Conservation (phyloP, 2,329 filamentous ascomycete species). For the Colletotrichum tropicale region DNA sequence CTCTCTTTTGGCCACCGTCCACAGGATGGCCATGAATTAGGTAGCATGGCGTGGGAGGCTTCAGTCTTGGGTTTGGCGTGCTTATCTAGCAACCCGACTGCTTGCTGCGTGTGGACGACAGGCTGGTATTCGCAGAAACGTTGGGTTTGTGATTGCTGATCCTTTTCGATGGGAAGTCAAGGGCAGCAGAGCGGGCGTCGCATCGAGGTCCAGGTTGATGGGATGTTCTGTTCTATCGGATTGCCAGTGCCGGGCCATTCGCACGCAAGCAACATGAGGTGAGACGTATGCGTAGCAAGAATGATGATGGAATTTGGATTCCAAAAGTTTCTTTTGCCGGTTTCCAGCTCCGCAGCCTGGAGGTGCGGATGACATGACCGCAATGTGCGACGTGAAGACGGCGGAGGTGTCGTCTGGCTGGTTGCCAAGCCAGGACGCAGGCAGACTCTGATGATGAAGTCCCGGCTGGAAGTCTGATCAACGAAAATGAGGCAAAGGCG, state of each 20-base stretch:
- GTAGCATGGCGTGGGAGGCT: neutral
- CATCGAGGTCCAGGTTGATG: neutral
- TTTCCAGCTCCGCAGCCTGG: neutral
- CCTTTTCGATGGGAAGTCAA: neutral
- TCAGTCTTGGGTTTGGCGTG: neutral
- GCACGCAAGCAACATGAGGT: neutral
- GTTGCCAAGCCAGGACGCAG: neutral
- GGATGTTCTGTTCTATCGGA: neutral
- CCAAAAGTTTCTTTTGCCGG: neutral
- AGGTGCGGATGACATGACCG: neutral
- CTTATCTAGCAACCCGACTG: neutral
- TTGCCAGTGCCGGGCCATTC: neutral
- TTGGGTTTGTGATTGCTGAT: neutral
- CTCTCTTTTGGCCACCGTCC: neutral
- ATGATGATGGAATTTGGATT: neutral
- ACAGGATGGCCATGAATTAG: neutral
- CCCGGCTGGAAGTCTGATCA: neutral
- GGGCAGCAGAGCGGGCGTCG: neutral
- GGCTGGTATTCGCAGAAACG: neutral
- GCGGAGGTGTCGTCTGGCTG: neutral
- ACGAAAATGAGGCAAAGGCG: neutral
- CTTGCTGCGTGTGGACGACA: neutral
- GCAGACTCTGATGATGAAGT: neutral
- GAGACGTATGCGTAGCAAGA: neutral
- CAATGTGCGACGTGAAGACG: neutral